phyloP scores from a whole-genome alignment of 495 filamentous ascomycete species.

The Lepidopterella palustris region DNA sequence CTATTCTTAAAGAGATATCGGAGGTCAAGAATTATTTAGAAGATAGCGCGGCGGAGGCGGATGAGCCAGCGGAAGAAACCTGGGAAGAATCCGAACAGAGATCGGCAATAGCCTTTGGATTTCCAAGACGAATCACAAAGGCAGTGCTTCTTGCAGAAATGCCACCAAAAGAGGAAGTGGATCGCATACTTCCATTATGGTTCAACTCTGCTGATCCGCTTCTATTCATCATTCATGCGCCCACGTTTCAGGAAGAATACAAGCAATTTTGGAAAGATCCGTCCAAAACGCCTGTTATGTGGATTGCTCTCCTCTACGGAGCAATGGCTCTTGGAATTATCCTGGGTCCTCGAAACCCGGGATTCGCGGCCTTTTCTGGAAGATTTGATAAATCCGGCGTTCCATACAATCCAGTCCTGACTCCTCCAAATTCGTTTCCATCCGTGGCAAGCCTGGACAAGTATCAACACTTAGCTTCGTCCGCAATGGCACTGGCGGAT shows the following conservation, averaged over 20 bases:
- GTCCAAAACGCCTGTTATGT: constrained; percentile 29
- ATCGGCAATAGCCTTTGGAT: constrained; percentile 29
- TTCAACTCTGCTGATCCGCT: constrained; percentile 30
- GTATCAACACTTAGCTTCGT: constrained; percentile 32
- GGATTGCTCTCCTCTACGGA: constrained; percentile 35
- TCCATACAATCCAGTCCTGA: no score
- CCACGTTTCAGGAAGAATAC: constrained; percentile 38
- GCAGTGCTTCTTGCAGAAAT: constrained; percentile 29
- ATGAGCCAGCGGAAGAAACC: constrained; percentile 5
- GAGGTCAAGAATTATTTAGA: constrained; percentile 28
- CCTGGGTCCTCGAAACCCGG: constrained; percentile 21
- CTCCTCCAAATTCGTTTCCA: no score
- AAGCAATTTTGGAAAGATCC: constrained; percentile 35
- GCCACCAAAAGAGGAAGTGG: constrained; percentile 32
- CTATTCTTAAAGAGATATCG: constrained; percentile 69
- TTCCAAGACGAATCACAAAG: constrained; percentile 19
- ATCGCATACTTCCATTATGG: constrained; percentile 34
- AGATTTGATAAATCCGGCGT: background rate
- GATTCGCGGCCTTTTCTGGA: background rate
- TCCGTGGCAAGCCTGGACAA: no score
- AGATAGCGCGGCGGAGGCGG: constrained; percentile 10
- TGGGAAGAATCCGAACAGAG: constrained; percentile 14
- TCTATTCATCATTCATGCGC: constrained; percentile 30
- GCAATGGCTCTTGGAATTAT: constrained; percentile 31
- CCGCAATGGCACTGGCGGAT: constrained; percentile 32